A percentile compares a stretch with the other conserved stretches of the same genome.
Conservation (phyloP, 2,329 filamentous ascomycete genomes). For the Pseudogymnoascus sp. region DNA sequence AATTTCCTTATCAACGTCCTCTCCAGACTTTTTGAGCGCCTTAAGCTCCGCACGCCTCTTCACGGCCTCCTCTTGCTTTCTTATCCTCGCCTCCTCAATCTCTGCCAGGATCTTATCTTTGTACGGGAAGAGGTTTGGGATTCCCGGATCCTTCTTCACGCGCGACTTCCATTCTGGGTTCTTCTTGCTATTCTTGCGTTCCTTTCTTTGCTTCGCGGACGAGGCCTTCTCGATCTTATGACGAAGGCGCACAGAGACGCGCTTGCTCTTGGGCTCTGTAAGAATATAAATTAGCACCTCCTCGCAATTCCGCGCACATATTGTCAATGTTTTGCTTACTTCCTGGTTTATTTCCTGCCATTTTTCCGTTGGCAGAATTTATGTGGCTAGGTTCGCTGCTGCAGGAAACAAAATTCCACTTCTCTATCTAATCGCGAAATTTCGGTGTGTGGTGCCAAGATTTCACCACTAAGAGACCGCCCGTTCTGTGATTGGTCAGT, state of each 20-base stretch:
- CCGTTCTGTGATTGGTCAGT: conserved; percentile 5
- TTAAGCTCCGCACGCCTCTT: conserved; percentile 64
- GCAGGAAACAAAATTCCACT: conserved; percentile 7
- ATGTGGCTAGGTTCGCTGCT: conserved; percentile 9
- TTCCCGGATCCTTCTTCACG: conserved; percentile 95
- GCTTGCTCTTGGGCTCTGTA: conserved; percentile 89
- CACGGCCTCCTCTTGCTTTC: conserved; percentile 72
- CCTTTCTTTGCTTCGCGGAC: conserved; percentile 81
- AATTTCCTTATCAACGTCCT: conserved; percentile 34
- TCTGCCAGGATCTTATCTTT: conserved; percentile 93
- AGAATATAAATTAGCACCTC: background rate
- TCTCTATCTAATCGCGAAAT: conserved; percentile 11
- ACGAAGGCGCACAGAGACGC: conserved; percentile 76
- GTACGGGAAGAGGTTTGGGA: conserved; percentile 95
- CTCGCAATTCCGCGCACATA: background rate
- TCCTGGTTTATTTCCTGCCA: conserved; percentile 29
- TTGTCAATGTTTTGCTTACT: conserved; percentile 21
- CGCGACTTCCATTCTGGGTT: conserved; percentile 95
- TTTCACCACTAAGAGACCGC: conserved; percentile 3
- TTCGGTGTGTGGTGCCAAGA: conserved; percentile 10
- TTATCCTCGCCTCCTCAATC: conserved; percentile 78
- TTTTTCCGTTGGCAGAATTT: conserved; percentile 17
- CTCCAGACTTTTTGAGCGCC: conserved; percentile 46
- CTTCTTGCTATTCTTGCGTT: conserved; percentile 83
- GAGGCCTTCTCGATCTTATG: conserved; percentile 96